Percentiles rank a stretch among this genome's conserved stretches.
phyloP scores from a whole-genome alignment of 371 early-diverging fungal species.

The Mortierella sp. region DNA sequence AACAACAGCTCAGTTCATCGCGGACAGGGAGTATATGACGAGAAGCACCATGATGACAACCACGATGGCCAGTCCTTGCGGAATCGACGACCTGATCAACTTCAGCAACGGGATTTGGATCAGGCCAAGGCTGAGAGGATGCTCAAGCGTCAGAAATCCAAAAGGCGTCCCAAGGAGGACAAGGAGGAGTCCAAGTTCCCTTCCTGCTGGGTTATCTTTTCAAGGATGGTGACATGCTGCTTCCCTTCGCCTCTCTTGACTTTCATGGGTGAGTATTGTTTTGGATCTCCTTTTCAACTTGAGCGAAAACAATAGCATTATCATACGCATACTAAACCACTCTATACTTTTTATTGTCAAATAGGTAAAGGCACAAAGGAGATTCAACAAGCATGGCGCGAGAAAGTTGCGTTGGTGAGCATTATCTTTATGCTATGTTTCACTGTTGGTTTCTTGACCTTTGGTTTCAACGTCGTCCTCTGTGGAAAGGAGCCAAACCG shows the following conservation, averaged over 20 bases:
- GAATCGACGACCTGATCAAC: constrained; percentile 37
- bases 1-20: constrained; percentile 18
- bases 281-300: neutral
- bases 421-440: constrained; percentile 80
- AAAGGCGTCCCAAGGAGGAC: constrained; percentile 17
- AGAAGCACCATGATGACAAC: neutral
- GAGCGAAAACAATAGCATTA: neutral
- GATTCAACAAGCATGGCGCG: constrained; percentile 87
- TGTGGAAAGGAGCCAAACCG: constrained; percentile 69
- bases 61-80: constrained; percentile 15
- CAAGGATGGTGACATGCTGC: constrained; percentile 69
- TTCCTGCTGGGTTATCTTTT: constrained; percentile 58
- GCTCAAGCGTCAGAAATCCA: constrained; percentile 46
- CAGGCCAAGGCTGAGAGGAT: constrained; percentile 45
- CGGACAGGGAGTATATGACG: neutral
- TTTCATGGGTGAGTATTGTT: constrained; percentile 59
- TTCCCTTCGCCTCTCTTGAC: constrained; percentile 64
- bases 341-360: neutral
- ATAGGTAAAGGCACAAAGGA: constrained; percentile 66
- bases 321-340: neutral
- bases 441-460: constrained; percentile 83
- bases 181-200: constrained; percentile 29
- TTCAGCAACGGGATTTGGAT: constrained; percentile 49
- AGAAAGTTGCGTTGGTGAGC: constrained; percentile 84
- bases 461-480: constrained; percentile 74